phyloP scores from a whole-genome alignment of 768 basidiomycete species.

The Boletus rubroflammeus region DNA sequence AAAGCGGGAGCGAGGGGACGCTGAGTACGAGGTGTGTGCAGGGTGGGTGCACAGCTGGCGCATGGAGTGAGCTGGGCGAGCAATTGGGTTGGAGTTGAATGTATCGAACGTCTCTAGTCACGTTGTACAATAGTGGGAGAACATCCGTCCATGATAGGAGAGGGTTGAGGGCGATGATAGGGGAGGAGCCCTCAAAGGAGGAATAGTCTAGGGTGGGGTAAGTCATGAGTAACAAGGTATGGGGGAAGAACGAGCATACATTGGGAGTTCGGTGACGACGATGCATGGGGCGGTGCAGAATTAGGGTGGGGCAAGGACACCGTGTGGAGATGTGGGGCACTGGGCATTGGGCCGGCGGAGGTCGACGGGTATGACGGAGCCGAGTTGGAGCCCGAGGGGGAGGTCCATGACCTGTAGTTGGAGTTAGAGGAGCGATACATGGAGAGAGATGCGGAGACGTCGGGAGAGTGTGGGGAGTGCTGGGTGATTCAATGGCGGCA shows the following conservation, averaged over 20 bases:
- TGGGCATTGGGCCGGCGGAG: conserved; percentile 22
- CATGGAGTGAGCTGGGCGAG: conserved; percentile 13
- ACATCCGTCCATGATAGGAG: conserved; percentile 21
- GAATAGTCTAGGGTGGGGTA: conserved; percentile 9
- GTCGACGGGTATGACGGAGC: conserved; percentile 10
- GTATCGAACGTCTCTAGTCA: conserved; percentile 23
- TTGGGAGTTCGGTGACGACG: conserved; percentile 15
- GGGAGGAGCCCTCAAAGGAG: conserved; percentile 9
- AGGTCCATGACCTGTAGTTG: conserved; percentile 23
- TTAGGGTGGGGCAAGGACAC: conserved; percentile 33
- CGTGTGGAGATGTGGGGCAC: conserved; percentile 25
- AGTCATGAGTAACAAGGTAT: neutral
- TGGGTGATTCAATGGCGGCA: conserved; percentile 21
- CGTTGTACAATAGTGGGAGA: conserved; percentile 23
- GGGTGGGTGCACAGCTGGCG: conserved; percentile 22
- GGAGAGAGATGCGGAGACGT: conserved; percentile 1
- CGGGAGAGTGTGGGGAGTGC: conserved; percentile 2
- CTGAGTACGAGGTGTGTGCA: conserved; percentile 16
- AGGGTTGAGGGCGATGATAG: conserved; percentile 23
- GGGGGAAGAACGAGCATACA: conserved; percentile 12
- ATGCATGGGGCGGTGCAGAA: conserved; percentile 15
- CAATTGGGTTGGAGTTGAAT: conserved; percentile 22
- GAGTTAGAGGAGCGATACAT: conserved; percentile 23
- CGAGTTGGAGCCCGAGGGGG: conserved; percentile 2
- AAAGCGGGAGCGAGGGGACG: conserved; percentile 23